These are phyloP conservation scores for Ormosia emarginata DNA, from an alignment of 306 rosid genomes.

Conservation along the genomic window DNA sequence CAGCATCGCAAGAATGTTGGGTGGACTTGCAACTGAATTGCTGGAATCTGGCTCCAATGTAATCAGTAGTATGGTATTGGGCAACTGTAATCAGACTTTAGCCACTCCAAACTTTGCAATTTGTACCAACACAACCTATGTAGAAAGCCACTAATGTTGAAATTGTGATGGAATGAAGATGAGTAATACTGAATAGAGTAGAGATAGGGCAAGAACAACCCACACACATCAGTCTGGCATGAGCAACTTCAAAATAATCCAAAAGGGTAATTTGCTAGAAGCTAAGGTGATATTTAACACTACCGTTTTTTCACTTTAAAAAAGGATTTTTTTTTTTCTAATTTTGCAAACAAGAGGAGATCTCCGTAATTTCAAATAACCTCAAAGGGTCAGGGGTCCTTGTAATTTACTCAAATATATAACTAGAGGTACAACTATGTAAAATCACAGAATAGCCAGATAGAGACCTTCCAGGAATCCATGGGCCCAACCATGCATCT, in stretches of 20 bases:
- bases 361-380: constrained; percentile 3
- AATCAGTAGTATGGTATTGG: neutral
- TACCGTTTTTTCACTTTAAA: neutral
- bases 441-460: constrained; percentile 20
- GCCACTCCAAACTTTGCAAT: neutral
- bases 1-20: neutral
- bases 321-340: neutral
- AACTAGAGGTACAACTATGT: neutral
- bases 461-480: constrained; percentile 96
- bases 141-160: neutral
- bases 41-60: neutral
- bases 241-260: constrained; percentile 8
- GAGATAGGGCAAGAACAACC: constrained; percentile 1
- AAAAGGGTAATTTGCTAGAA: neutral
- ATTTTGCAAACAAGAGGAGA: constrained; percentile 16
- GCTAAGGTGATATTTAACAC: neutral
- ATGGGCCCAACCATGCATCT: constrained; percentile 99
- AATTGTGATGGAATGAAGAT: neutral
- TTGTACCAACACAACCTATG: neutral
- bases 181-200: neutral
- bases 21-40: neutral
- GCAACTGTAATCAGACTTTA: neutral
- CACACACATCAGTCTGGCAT: neutral
- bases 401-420: constrained; percentile 3
- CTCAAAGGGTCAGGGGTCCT: constrained; percentile 1